Evolutionary conservation across 2,329 filamentous ascomycete genomes (phyloP).

Genomic region (Claviceps humidiphila): DNA sequence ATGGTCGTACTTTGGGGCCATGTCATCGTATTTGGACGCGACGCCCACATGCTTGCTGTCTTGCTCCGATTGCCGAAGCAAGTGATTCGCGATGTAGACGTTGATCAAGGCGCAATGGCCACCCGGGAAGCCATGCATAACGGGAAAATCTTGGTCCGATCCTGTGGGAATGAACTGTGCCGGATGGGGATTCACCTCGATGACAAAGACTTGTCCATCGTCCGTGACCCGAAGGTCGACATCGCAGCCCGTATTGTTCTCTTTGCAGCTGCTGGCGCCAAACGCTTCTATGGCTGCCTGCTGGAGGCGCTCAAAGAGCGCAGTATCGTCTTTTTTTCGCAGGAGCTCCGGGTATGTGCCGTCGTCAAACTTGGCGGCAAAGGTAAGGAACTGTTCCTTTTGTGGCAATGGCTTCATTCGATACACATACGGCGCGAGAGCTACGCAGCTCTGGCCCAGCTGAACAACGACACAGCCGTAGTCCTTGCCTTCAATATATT

Average conservation of each 20-base stretch:
- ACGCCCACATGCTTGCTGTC: not conserved
- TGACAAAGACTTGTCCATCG: not conserved
- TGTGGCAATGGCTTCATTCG: not conserved
- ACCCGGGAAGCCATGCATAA: not conserved
- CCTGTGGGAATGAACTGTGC: not conserved
- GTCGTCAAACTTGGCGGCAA: not conserved
- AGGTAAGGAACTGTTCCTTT: conserved; percentile 1
- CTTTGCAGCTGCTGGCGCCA: not conserved
- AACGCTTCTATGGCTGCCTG: not conserved
- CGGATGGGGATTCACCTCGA: conserved; percentile 1
- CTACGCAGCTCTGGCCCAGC: not conserved
- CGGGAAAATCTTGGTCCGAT: not conserved
- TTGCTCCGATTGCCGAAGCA: not conserved
- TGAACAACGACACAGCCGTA: not conserved
- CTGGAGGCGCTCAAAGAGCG: not conserved
- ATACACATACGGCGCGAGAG: not conserved
- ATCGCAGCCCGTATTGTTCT: not conserved
- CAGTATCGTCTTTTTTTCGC: not conserved
- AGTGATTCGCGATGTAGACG: not conserved
- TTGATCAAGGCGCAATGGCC: not conserved
- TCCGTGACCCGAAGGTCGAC: not conserved
- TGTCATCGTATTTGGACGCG: not conserved
- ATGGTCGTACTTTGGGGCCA: not conserved
- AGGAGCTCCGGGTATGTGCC: not conserved
- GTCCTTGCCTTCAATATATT: not conserved